phyloP scores from a whole-genome alignment of 106 monocot genomes.

The Hemerocallis citrina region DNA sequence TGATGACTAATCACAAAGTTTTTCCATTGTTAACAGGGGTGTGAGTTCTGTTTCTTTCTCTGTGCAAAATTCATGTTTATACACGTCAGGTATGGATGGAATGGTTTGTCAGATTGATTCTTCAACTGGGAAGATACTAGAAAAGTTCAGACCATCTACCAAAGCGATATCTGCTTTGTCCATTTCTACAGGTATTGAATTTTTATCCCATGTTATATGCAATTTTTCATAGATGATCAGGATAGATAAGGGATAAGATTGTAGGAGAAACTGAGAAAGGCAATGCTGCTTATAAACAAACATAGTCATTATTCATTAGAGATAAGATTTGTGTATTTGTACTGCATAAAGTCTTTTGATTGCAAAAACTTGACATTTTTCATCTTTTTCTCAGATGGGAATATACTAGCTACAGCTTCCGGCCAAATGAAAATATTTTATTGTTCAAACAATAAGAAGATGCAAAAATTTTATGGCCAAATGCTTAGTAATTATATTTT shows the following conservation, averaged over 20 bases:
- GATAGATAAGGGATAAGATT: no score
- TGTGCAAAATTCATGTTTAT: constrained; percentile 25
- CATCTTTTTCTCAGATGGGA: constrained; percentile 73
- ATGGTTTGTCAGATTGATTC: constrained; percentile 76
- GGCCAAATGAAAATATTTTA: constrained; percentile 67
- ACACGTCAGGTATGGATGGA: constrained; percentile 83
- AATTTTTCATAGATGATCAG: no score
- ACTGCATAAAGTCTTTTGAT: neutral
- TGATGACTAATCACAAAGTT: neutral
- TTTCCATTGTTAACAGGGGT: constrained; percentile 46
- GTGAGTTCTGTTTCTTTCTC: constrained; percentile 67
- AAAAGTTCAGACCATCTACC: constrained; percentile 56
- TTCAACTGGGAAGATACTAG: constrained; percentile 37
- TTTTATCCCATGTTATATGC: no score
- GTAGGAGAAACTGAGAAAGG: no score
- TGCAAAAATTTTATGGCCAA: constrained; percentile 90
- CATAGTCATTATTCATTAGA: no score
- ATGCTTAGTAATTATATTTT: no score
- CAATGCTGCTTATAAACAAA: no score
- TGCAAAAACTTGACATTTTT: no score
- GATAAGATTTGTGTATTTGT: neutral
- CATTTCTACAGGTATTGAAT: constrained; percentile 75
- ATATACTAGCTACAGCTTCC: constrained; percentile 59
- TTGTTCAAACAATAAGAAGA: constrained; percentile 64
- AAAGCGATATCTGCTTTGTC: constrained; percentile 66